Conservation (phyloP, 805 yeast species). For the Candida hungchunana region DNA sequence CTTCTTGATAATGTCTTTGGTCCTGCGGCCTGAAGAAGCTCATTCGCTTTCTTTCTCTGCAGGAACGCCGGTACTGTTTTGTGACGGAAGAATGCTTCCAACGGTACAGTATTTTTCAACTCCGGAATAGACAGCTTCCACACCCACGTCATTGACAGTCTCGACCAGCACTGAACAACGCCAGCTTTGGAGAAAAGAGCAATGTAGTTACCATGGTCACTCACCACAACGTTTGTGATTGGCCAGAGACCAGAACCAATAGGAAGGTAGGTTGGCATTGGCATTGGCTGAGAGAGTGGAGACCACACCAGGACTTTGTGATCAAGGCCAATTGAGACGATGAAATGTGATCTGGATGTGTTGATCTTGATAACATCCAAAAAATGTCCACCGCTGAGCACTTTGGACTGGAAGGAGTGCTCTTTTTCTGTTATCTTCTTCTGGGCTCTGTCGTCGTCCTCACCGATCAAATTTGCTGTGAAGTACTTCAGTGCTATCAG, state of each 20-base stretch:
- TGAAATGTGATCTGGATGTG: constrained; percentile 58
- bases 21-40: constrained; percentile 15
- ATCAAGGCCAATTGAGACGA: constrained; percentile 70
- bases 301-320: constrained; percentile 73
- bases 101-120: constrained; percentile 34
- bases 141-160: constrained; percentile 48
- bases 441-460: constrained; percentile 20
- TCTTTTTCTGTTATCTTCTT: constrained; percentile 15
- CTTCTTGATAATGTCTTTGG: constrained; percentile 29
- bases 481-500: constrained; percentile 40
- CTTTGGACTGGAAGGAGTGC: constrained; percentile 33
- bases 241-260: constrained; percentile 52
- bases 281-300: constrained; percentile 48
- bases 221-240: constrained; percentile 48
- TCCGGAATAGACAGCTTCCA: constrained; percentile 45
- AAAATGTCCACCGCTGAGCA: constrained; percentile 47
- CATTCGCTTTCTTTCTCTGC: constrained; percentile 29
- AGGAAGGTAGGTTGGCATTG: constrained; percentile 41
- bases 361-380: constrained; percentile 59
- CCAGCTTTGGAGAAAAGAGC: constrained; percentile 52
- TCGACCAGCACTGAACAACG: constrained; percentile 55
- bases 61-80: constrained; percentile 44
- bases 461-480: constrained; percentile 21
- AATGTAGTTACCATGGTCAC: constrained; percentile 55
- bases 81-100: constrained; percentile 59